Evolutionary conservation across 352 stramenopile genomes (phyloP).

Genomic region (Pythium oligandrum): DNA sequence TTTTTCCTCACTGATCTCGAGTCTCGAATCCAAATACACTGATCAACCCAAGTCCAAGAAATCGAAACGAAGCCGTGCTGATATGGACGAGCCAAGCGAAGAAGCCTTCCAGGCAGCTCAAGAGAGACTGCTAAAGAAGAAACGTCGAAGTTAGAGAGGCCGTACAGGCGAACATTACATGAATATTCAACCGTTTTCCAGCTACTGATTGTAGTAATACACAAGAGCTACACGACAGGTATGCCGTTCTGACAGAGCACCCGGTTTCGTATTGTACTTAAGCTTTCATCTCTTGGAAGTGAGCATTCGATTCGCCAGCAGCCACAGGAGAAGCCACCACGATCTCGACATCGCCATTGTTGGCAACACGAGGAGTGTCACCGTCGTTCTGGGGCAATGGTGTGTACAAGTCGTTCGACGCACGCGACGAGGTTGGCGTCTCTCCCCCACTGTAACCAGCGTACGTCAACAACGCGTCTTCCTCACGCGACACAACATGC

Average conservation of each 20-base stretch:
- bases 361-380: no score
- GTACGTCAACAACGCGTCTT: slow-evolving; percentile 31
- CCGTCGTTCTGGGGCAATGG: not conserved
- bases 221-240: no score
- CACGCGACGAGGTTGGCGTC: slow-evolving; percentile 47
- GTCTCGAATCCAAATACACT: slow-evolving; percentile 60
- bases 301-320: slow-evolving; percentile 1
- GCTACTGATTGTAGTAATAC: no score
- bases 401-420: slow-evolving; percentile 42
- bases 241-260: no score
- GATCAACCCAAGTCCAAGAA: slow-evolving; percentile 35
- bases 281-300: slow-evolving; percentile 12
- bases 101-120: slow-evolving; percentile 61
- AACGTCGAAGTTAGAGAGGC: no score
- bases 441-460: not conserved
- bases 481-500: slow-evolving; percentile 26
- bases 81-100: slow-evolving; percentile 43
- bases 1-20: slow-evolving; percentile 54
- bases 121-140: slow-evolving; percentile 32
- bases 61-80: slow-evolving; percentile 20
- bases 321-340: slow-evolving; percentile 1
- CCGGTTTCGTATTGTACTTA: not conserved
- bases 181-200: no score
- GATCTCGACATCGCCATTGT: not conserved
- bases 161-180: no score